Base-by-base conservation (phyloP, 2,329 filamentous ascomycete species). In the Sclerotinia borealis region DNA sequence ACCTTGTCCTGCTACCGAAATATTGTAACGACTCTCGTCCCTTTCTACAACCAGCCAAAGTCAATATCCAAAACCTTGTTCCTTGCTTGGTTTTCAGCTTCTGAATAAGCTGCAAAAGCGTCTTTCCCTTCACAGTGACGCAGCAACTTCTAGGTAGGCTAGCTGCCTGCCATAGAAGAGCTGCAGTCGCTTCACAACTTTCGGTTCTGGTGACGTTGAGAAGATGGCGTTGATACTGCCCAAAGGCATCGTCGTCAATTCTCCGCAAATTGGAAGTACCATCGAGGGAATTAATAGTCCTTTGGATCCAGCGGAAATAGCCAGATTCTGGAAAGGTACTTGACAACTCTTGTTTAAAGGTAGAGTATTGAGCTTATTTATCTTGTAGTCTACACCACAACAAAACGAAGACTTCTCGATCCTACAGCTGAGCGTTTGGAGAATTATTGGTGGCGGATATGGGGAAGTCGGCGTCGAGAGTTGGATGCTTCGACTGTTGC, bases 371-470 rank as follows among this genome's bases (percentile, higher is more conserved):
- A 67, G 56, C 63, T 70, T 48, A 69, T 66, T 15, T 15, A 45
- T 52, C 61, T 39, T 25, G 64, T 66, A 87, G 85, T 85, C 6
- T 87, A 86, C 68, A 85, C 84, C 13, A 84, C 80, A 36, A 87
- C 83, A 19, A 81, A 82, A 66, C 81, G 83, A 69, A 80, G 80
- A 68, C 78, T 86, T 37, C 78, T 80, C 64, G 84, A 87, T 68
- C 85, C 85, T n/a, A 87, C 83, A 3, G 83, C 84, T 34, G 81
- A 81, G 64, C 83, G 85, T 22, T 75, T 87, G 25, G 85, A 87
- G 71, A 84, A 86, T 69, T 86, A 86, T 68, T 88, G 85, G 85
- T 87, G 84, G 81, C 84, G 86, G 70, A 83, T 87, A 61, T 84
- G 83, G 79, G 84, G 84, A 39, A 87, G 85, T 65, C 65, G 66